Evolutionary conservation across 78 protist genomes (phyloP).

Genomic region (Emiliania huxleyi): DNA sequence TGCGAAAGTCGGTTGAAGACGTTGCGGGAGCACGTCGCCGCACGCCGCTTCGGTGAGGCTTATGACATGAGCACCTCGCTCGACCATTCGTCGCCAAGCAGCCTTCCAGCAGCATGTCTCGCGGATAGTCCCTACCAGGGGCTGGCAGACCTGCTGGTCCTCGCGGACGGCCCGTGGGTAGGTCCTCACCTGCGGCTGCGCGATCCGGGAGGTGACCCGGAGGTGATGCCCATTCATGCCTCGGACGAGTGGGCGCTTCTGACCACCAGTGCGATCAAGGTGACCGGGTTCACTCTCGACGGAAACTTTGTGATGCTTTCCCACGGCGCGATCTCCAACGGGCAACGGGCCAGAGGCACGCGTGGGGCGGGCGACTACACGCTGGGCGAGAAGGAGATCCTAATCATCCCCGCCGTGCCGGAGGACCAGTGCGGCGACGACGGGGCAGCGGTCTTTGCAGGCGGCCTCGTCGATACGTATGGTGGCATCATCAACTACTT

Average conservation of each 20-base stretch:
- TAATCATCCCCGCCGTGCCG: background rate
- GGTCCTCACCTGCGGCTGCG: background rate
- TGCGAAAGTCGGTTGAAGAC: too few species aligned
- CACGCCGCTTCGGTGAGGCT: too few species aligned
- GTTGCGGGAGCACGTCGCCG: too few species aligned
- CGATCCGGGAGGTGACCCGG: background rate
- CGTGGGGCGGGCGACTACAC: background rate
- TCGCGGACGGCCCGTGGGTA: background rate
- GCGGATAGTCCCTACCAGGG: background rate
- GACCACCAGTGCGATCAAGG: background rate
- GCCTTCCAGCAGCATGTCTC: too few species aligned
- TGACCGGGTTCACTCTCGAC: background rate
- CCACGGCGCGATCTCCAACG: background rate
- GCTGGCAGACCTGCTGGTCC: background rate
- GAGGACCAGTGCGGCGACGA: background rate
- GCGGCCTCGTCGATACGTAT: too few species aligned
- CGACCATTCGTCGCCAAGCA: too few species aligned
- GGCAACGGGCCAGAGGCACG: too few species aligned
- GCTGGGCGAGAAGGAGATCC: background rate
- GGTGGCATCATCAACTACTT: background rate
- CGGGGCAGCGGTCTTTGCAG: too few species aligned
- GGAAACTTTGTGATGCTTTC: background rate
- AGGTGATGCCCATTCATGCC: background rate
- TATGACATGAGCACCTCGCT: too few species aligned
- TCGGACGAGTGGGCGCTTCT: background rate